Percentiles rank a stretch among this genome's conserved stretches.
Evolutionary conservation across 176 grass and related monocot genomes (phyloP).

Genomic region (Calamus simplicifolius): DNA sequence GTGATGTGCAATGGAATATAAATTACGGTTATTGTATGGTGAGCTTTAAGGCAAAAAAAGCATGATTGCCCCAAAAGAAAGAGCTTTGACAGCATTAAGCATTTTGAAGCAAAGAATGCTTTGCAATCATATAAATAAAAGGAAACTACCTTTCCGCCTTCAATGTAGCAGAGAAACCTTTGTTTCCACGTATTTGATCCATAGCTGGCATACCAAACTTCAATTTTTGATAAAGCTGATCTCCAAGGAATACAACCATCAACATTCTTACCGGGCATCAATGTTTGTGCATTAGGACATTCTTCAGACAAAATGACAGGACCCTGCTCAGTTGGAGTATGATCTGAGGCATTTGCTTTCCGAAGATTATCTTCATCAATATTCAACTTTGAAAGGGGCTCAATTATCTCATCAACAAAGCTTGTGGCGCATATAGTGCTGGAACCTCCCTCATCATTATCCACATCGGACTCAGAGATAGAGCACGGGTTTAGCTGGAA

Average conservation of each 20-base stretch:
- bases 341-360: slow-evolving; percentile 26
- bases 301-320: slow-evolving; percentile 20
- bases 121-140: neutral
- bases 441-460: slow-evolving; percentile 36
- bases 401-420: slow-evolving; percentile 24
- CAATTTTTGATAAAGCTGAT: slow-evolving; percentile 53
- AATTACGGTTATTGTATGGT: too few relatives aligned
- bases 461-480: slow-evolving; percentile 55
- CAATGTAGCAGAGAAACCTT: slow-evolving; percentile 82
- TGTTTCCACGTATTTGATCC: slow-evolving; percentile 92
- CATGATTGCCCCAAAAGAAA: too few relatives aligned
- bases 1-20: too few relatives aligned
- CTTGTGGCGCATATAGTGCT: slow-evolving; percentile 19
- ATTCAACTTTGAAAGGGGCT: slow-evolving; percentile 50
- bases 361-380: slow-evolving; percentile 36
- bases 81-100: too few relatives aligned
- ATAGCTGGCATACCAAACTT: slow-evolving; percentile 94
- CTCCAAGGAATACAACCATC: slow-evolving; percentile 49
- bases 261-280: slow-evolving; percentile 19
- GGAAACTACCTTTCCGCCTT: slow-evolving; percentile 65
- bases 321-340: slow-evolving; percentile 8
- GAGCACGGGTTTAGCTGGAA: slow-evolving; percentile 44
- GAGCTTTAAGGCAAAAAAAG: too few relatives aligned
- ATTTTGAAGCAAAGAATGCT: too few relatives aligned
- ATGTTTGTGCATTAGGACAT: slow-evolving; percentile 24